Evolutionary conservation across 306 rosid genomes (phyloP).

Genomic region (Dalbergia cultrata): DNA sequence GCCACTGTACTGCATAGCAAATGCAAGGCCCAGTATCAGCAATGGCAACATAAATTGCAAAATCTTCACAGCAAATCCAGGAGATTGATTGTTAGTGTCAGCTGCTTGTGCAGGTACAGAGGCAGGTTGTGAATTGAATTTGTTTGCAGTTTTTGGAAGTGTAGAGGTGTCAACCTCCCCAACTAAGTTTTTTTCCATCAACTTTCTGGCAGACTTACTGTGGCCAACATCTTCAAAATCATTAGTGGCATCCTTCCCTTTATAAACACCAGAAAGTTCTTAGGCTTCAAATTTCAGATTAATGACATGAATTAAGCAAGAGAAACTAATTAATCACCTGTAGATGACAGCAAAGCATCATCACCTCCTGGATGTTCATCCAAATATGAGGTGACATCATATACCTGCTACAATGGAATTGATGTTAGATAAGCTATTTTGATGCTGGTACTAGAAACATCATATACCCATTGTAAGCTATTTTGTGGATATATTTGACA

Average conservation of each 20-base stretch:
- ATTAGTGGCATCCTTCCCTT: slow-evolving; percentile 87
- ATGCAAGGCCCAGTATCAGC: slow-evolving; percentile 71
- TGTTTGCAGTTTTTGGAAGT: slow-evolving; percentile 52
- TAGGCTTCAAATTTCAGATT: background rate
- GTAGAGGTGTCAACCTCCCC: slow-evolving; percentile 70
- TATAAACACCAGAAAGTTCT: slow-evolving; percentile 42
- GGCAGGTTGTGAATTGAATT: slow-evolving; percentile 26
- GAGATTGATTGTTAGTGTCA: slow-evolving; percentile 45
- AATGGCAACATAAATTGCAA: slow-evolving; percentile 71
- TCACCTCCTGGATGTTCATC: slow-evolving; percentile 99
- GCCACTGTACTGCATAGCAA: slow-evolving; percentile 65
- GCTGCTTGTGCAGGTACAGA: slow-evolving; percentile 34
- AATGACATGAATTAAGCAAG: background rate
- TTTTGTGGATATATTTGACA: background rate
- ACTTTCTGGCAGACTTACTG: slow-evolving; percentile 70
- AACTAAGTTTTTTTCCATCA: slow-evolving; percentile 65
- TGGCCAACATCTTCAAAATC: slow-evolving; percentile 92
- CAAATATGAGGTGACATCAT: slow-evolving; percentile 87
- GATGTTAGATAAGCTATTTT: background rate
- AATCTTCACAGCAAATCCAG: slow-evolving; percentile 56
- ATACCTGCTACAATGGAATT: slow-evolving; percentile 62
- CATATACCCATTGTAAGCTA: background rate
- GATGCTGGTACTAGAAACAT: background rate
- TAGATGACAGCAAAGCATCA: slow-evolving; percentile 72
- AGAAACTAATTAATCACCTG: slow-evolving; percentile 62